Percentiles rank a stretch among this genome's conserved stretches.
These are phyloP conservation scores for Ulmus americana DNA, from an alignment of 331 rosid genomes.

Conservation along the genomic window DNA sequence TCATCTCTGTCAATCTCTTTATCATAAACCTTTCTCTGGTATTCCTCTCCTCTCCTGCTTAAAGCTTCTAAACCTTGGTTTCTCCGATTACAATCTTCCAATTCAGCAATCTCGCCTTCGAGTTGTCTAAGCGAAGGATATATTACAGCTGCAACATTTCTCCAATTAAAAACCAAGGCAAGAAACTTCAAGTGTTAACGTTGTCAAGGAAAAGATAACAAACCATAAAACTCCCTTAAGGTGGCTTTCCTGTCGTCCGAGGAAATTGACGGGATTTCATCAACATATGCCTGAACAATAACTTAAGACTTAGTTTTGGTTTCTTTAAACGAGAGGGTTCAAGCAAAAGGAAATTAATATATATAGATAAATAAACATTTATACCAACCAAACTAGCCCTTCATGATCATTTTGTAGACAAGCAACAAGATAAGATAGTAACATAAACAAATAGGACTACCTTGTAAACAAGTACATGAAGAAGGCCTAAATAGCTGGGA, in stretches of 20 bases:
- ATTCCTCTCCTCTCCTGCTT: slow-evolving; percentile 33
- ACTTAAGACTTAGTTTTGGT: slow-evolving; percentile 16
- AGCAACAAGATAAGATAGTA: neutral
- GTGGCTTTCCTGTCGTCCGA: slow-evolving; percentile 61
- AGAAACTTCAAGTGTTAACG: neutral
- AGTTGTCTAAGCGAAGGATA: slow-evolving; percentile 70
- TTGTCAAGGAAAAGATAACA: slow-evolving; percentile 16
- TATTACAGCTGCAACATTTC: slow-evolving; percentile 54
- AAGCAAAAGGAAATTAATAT: neutral
- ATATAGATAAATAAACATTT: neutral
- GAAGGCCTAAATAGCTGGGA: slow-evolving; percentile 60
- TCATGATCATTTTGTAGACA: neutral
- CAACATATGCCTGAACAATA: slow-evolving; percentile 47
- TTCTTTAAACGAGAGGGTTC: neutral
- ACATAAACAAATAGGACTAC: slow-evolving; percentile 25
- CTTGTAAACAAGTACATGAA: slow-evolving; percentile 50
- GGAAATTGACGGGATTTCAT: slow-evolving; percentile 60
- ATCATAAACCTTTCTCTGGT: slow-evolving; percentile 16
- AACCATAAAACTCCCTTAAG: slow-evolving; percentile 63
- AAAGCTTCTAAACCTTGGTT: slow-evolving; percentile 24
- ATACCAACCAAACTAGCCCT: neutral
- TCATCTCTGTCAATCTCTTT: slow-evolving; percentile 43
- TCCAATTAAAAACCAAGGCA: slow-evolving; percentile 1
- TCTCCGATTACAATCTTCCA: slow-evolving; percentile 24
- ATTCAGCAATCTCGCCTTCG: slow-evolving; percentile 39